Conservation (phyloP, 345 rosid species). For the Syzygium oleosum region DNA sequence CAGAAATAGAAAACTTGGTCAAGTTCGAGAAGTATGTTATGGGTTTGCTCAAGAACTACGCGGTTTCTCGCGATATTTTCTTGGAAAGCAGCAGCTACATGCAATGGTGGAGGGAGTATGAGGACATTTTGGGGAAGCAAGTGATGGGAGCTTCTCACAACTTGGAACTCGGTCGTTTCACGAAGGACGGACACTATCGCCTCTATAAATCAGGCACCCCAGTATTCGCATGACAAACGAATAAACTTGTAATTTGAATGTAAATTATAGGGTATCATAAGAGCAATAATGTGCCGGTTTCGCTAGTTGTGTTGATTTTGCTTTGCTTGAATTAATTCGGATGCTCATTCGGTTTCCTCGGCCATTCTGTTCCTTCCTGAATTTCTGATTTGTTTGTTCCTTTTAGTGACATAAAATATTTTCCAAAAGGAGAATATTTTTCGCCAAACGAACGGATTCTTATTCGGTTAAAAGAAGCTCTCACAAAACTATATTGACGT, state of each 20-base stretch:
- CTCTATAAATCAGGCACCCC: conserved; percentile 6
- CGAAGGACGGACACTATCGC: conserved; percentile 15
- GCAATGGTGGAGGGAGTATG: conserved; percentile 43
- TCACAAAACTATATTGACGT: too few species aligned
- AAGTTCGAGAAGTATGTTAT: conserved; percentile 33
- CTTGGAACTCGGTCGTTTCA: conserved; percentile 24
- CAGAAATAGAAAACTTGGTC: conserved; percentile 3
- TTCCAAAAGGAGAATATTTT: too few species aligned
- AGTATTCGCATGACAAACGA: neutral
- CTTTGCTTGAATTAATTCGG: neutral
- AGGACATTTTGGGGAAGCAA: neutral
- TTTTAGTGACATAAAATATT: too few species aligned
- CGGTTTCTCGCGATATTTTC: conserved; percentile 66
- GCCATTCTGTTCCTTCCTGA: too few species aligned
- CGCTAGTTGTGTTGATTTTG: neutral
- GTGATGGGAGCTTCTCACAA: neutral
- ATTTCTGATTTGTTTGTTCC: too few species aligned
- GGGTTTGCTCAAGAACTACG: conserved; percentile 22
- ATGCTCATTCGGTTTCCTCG: neutral
- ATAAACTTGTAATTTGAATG: neutral
- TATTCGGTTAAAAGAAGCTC: too few species aligned
- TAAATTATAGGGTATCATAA: neutral
- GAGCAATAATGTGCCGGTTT: neutral
- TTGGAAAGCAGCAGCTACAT: conserved; percentile 45
- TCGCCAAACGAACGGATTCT: too few species aligned